Evolutionary conservation across 306 rosid species (phyloP), one percentile per base, ranked within the genome.

Genomic region (Spatholobus suberectus): DNA sequence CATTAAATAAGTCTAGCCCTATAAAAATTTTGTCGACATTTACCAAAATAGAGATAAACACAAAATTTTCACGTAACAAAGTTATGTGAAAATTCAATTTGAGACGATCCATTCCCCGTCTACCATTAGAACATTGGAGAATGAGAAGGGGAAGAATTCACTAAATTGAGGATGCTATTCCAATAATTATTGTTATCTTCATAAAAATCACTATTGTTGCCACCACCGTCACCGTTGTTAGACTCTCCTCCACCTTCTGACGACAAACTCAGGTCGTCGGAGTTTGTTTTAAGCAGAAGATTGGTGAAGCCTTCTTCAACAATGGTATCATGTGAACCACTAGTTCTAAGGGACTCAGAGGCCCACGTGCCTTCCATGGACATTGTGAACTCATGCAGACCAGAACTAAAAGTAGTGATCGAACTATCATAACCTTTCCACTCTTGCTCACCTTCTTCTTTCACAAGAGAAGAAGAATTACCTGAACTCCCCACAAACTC

Each of bases 141-240:
- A 81, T 87, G 85, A 51, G 99, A 85, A 2, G 99, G 98, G 0
- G 99, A 89, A 52, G 98, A 91, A 84, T 94, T 92, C 44, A 96
- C 99, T 88, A 94, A 90, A 85, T 96, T 90, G 58, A 96, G 97
- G 88, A 96, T 94, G 78, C 90, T 96, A 66, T 87, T 91, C 99
- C 99, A 96, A 54, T 96, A 96, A 69, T 90, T 94, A 87, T 96
- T 94, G 83, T 89, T 92, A 87, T 96, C 99, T 78, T 91, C 98
- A 52, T 86, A 91, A 81, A 87, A 90, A 40, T 89, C 92, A 54
- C 76, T 67, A 2, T 57, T 57, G 4, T 24, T 58, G 5, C 51
- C 29, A 34, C 85, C 76, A 15, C 76, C 79, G 0, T 77, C 84
- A 2, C 78, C 89, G 1, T 84, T 86, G 10, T 89, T 91, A 8